Evolutionary conservation across 768 basidiomycete species (phyloP).

Genomic region (Coprinopsis marcescibilis): DNA sequence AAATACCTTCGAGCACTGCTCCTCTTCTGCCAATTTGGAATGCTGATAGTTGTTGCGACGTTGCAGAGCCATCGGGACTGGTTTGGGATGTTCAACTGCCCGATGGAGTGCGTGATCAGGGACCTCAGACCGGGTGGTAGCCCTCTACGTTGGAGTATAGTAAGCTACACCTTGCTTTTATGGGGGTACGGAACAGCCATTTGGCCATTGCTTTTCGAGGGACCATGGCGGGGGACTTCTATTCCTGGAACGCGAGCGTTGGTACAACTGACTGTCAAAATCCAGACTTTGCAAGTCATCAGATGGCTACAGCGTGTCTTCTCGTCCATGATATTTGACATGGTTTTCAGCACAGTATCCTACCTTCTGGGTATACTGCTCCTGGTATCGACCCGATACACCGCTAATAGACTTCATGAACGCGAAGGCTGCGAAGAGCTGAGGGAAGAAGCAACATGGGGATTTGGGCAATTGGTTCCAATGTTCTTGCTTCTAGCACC

Average conservation of each 20-base stretch:
- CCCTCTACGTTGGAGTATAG: neutral
- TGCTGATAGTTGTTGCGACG: neutral
- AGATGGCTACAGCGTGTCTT: neutral
- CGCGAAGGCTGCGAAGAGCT: neutral
- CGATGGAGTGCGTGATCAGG: neutral
- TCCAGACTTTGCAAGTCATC: neutral
- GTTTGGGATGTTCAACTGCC: neutral
- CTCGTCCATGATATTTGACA: conserved; percentile 4
- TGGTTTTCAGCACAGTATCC: neutral
- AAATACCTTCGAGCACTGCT: neutral
- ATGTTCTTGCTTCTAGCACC: conserved; percentile 4
- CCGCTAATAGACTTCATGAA: neutral
- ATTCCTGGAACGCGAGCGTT: no score
- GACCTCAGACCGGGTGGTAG: conserved; percentile 3
- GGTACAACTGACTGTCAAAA: no score
- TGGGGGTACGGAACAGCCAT: conserved; percentile 4
- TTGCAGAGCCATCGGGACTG: conserved; percentile 2
- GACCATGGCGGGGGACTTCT: neutral
- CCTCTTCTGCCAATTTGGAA: conserved; percentile 1
- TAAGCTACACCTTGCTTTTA: neutral
- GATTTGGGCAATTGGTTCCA: conserved; percentile 5
- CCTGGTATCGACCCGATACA: neutral
- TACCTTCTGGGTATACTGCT: neutral
- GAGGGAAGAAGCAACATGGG: neutral
- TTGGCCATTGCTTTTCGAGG: neutral